A percentile compares a stretch with the other conserved stretches of the same genome.
Conservation (phyloP, 768 basidiomycete species). For the Wakefieldia striispora region DNA sequence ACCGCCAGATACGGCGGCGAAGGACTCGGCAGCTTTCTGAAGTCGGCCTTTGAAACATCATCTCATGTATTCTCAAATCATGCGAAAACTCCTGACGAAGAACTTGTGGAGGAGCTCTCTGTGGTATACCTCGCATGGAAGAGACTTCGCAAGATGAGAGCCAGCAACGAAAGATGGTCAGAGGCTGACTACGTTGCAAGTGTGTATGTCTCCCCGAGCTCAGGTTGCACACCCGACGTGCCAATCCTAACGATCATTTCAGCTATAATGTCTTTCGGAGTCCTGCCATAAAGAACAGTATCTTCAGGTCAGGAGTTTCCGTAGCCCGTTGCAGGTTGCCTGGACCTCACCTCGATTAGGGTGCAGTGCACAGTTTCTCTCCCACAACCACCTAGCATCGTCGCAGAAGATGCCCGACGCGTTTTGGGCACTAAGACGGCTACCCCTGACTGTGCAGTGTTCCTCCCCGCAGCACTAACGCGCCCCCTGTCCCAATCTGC, state of each 20-base stretch:
- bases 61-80: conserved; percentile 41
- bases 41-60: conserved; percentile 31
- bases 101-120: conserved; percentile 38
- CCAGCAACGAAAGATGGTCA: conserved; percentile 45
- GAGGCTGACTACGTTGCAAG: conserved; percentile 56
- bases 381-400: conserved; percentile 40
- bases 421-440: conserved; percentile 46
- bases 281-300: conserved; percentile 40
- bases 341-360: conserved; percentile 28
- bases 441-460: conserved; percentile 49
- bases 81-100: conserved; percentile 13
- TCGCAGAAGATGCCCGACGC: conserved; percentile 30
- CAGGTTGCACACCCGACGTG: background rate
- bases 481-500: conserved; percentile 42
- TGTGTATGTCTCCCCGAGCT: conserved; percentile 38
- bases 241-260: background rate
- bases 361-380: conserved; percentile 49
- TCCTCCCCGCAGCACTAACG: conserved; percentile 40
- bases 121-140: conserved; percentile 46
- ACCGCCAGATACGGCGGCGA: conserved; percentile 4
- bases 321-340: background rate
- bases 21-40: conserved; percentile 24
- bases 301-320: conserved; percentile 38
- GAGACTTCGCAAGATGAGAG: conserved; percentile 41
- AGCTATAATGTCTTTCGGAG: conserved; percentile 52